Evolutionary conservation across 495 filamentous ascomycete genomes (phyloP), one percentile per base, ranked within the genome.

Genomic region (Chaetomium cochliodes): DNA sequence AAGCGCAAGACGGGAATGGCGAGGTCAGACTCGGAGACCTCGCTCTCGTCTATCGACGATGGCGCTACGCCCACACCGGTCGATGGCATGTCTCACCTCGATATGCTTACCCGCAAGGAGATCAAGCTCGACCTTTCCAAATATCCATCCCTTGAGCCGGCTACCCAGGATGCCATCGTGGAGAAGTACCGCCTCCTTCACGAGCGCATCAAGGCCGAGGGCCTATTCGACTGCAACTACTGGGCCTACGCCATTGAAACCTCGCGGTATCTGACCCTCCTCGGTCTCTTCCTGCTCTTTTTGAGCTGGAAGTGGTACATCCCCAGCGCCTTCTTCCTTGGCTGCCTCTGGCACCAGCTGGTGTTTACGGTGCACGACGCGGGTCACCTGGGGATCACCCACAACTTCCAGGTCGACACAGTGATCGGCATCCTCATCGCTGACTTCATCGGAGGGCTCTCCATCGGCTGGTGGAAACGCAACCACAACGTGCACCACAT

Each of bases 401-500:
- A 97, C 72, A 77, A 87, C 70, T 97, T 92, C 75, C 86, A 88
- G 26, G 77, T 84, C 20, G 94, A 98, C 77, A 88, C 89, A 7
- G 78, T 88, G 42, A 91, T 98, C 68, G 93, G 92, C 41, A 96
- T 98, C 69, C 76, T 96, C 60, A 90, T 98, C 69, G 93, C 94
- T 25, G 87, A 96, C 73, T 98, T 90, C 68, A 79, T 93, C 3
- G 94, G 94, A 23, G 94, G 94, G 5, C 77, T 98, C n/a, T 94
- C 90, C 52, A 65, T 94, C 16, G 90, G 93, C 12, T 98, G 94
- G 94, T 98, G 94, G 94, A 98, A 98, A 75, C 84, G 85, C 60
- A 97, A 87, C 74, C 94, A 98, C 78, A 98, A 98, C 75, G 94
- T 98, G 28, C 94, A 98, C 73, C 94, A 98, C 69, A 92, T 98